These are phyloP conservation scores for Russula virescens DNA, from an alignment of 768 basidiomycete species.

Conservation along the genomic window DNA sequence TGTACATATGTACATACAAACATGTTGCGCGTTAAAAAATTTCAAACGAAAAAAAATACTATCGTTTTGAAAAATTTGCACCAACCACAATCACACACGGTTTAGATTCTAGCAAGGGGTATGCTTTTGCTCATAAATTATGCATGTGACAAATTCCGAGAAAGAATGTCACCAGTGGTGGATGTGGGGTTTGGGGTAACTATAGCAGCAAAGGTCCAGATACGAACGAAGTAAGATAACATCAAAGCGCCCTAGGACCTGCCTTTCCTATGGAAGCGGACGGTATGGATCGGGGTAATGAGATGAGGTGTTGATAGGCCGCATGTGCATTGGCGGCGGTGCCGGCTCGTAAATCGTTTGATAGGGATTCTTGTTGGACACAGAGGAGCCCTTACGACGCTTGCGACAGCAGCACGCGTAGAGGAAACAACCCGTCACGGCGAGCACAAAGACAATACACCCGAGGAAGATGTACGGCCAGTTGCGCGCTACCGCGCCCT, in stretches of 20 bases:
- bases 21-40: too few relatives aligned
- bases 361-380: constrained; percentile 26
- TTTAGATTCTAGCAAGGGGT: too few relatives aligned
- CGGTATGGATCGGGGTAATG: constrained; percentile 4
- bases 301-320: constrained; percentile 19
- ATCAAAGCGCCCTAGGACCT: too few relatives aligned
- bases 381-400: constrained; percentile 27
- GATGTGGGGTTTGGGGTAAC: background rate
- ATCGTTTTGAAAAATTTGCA: too few relatives aligned
- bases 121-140: background rate
- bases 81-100: too few relatives aligned
- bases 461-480: constrained; percentile 71
- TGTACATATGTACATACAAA: too few relatives aligned
- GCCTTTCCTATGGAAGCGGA: background rate
- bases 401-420: constrained; percentile 54
- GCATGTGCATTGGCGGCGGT: constrained; percentile 30
- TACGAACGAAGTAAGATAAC: background rate
- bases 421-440: constrained; percentile 44
- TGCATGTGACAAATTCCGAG: background rate
- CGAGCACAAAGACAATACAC: constrained; percentile 45
- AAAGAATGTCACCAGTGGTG: background rate
- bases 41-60: too few relatives aligned
- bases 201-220: background rate
- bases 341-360: constrained; percentile 31
- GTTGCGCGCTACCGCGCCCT: constrained; percentile 58